Evolutionary conservation across 2,329 filamentous ascomycete species (phyloP).

Genomic region (Akanthomyces lecanii): DNA sequence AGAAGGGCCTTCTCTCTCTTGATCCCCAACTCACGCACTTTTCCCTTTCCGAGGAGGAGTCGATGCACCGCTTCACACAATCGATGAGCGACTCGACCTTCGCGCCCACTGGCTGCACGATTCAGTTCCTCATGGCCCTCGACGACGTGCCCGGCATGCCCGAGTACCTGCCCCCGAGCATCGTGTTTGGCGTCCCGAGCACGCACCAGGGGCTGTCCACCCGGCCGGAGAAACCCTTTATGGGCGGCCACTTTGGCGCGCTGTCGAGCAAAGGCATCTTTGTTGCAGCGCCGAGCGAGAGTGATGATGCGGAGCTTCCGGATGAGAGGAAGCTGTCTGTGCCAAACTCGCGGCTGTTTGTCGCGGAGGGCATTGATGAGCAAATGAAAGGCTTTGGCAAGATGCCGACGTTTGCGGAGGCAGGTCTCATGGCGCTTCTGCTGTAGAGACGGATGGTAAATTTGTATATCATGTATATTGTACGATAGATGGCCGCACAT

Average conservation of each 20-base stretch:
- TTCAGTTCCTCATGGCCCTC: constrained; percentile 60
- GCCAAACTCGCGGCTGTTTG: constrained; percentile 31
- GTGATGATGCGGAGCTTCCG: constrained; percentile 19
- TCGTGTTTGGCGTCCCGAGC: constrained; percentile 34
- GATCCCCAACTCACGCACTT: constrained; percentile 62
- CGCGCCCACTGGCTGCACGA: constrained; percentile 57
- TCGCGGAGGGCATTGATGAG: constrained; percentile 15
- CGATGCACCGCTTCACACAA: constrained; percentile 50
- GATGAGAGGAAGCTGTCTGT: constrained; percentile 34
- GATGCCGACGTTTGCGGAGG: constrained; percentile 15
- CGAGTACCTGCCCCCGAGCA: constrained; percentile 17
- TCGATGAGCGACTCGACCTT: constrained; percentile 47
- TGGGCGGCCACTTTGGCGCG: constrained; percentile 55
- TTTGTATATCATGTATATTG: constrained; percentile 7
- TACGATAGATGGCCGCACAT: not conserved
- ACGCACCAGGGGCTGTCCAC: constrained; percentile 13
- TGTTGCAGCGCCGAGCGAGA: constrained; percentile 31
- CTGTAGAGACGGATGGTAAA: not conserved
- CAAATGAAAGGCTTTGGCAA: constrained; percentile 1
- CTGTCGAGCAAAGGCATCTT: constrained; percentile 59
- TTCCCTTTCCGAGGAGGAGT: constrained; percentile 42
- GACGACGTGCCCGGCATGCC: constrained; percentile 25
- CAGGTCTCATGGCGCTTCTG: constrained; percentile 11
- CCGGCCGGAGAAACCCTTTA: constrained; percentile 20
- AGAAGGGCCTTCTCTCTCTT: constrained; percentile 72